Percentiles rank a stretch among this genome's conserved stretches.
Conservation (phyloP, 2,329 filamentous ascomycete genomes). For the Fusarium agapanthi region DNA sequence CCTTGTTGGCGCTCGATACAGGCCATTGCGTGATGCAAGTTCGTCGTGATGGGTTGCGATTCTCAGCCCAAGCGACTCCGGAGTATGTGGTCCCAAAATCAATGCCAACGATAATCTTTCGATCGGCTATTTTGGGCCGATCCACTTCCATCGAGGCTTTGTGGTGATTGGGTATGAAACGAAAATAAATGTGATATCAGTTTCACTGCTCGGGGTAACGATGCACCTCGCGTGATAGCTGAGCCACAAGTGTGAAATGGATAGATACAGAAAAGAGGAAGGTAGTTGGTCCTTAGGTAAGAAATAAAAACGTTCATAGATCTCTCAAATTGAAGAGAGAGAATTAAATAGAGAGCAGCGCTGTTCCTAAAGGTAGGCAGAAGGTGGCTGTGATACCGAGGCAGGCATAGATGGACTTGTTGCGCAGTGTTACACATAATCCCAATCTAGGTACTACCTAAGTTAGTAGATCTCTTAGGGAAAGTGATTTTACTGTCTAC, state of each 20-base stretch:
- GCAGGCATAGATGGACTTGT: not conserved
- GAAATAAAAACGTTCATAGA: not conserved
- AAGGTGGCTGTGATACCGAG: not conserved
- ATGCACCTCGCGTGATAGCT: not conserved
- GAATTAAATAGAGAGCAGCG: not conserved
- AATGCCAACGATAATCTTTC: constrained; percentile 58
- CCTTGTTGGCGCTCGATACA: constrained; percentile 46
- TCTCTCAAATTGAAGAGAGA: not conserved
- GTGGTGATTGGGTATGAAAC: not conserved
- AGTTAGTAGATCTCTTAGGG: too few relatives aligned
- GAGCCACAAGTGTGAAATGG: not conserved
- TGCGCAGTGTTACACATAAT: not conserved
- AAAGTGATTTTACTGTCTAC: not conserved
- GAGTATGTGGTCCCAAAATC: constrained; percentile 65
- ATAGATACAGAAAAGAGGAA: not conserved
- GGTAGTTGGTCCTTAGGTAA: not conserved
- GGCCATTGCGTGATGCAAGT: constrained; percentile 54
- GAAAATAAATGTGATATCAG: not conserved
- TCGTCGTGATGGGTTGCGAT: constrained; percentile 48
- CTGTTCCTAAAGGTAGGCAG: not conserved
- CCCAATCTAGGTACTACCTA: not conserved
- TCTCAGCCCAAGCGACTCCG: constrained; percentile 59
- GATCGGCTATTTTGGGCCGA: constrained; percentile 46
- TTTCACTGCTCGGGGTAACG: not conserved
- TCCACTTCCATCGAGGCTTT: constrained; percentile 48